Base-by-base conservation (phyloP, 208 protist genomes). In the Angomonas ambiguus region DNA sequence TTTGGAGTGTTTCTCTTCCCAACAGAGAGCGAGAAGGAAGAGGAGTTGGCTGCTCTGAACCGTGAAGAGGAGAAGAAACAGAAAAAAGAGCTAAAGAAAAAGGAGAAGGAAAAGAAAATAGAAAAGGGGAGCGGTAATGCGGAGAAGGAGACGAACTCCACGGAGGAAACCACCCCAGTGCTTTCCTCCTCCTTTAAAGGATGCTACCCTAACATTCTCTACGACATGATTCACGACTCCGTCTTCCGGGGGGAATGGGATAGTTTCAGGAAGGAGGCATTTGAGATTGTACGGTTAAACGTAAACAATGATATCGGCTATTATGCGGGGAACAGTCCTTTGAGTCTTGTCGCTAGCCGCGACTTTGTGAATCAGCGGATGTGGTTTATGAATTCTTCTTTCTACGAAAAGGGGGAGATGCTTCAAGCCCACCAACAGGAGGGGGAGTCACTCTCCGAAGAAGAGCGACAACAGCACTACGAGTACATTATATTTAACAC, bases 321-420 rank as follows among this genome's bases (percentile, higher is more conserved):
- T 78, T 97, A 97, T 69, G 88, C 87, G 0, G 89, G 76, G 0
- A 91, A 87, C 65, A 82, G 79, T n/a, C 89, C 88, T 3, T 59
- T 89, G 41, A 71, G 79, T 51, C 68, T 86, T 16, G 83, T 96
- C 20, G 60, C 80, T 1, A 88, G 86, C 41, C 85, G 92, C 48
- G 92, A 97, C 64, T 95, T 97, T 79, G 85, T 95, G 45, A 95
- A 94, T 65, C 92, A 97, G 70, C 85, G 92, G 30, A 79, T 78
- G 65, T 97, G 92, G 90, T 73, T 90, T 35, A 30, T 56, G 10
- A 30, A 18, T 24, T 22, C 5, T 5, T 5, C 5, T 10, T 56
- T 27, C n/a, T n/a, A n/a, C n/a, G n/a, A n/a, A n/a, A n/a, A n/a
- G n/a, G n/a, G n/a, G n/a, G n/a, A n/a, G n/a, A n/a, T n/a, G n/a